Conservation (phyloP, 257 asterid species). For the Solanum tarijense region DNA sequence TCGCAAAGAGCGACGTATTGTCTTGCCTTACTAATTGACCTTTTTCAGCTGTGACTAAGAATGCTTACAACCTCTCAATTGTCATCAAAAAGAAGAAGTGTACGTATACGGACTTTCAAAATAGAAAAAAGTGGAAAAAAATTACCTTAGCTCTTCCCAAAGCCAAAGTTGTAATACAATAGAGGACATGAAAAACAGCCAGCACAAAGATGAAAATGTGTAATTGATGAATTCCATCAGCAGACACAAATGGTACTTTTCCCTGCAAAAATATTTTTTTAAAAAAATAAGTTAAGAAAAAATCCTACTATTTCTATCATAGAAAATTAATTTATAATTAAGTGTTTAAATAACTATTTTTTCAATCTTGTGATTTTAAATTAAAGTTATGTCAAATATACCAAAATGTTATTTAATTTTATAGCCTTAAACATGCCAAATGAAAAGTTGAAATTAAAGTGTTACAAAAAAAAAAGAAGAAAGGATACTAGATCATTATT, state of each 20-base stretch:
- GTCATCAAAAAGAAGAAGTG: neutral
- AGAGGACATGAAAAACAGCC: slow-evolving; percentile 72
- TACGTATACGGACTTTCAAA: neutral
- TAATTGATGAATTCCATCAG: slow-evolving; percentile 68
- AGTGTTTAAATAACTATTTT: neutral
- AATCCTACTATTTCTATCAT: neutral
- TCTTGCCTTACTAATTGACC: neutral
- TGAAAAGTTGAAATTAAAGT: too few species aligned
- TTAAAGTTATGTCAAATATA: too few species aligned
- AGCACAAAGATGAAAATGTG: slow-evolving; percentile 75
- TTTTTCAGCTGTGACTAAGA: neutral
- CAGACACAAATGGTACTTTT: slow-evolving; percentile 51
- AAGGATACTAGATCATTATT: too few species aligned
- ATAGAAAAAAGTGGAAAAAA: neutral
- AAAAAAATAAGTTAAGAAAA: neutral
- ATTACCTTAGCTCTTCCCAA: slow-evolving; percentile 69
- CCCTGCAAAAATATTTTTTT: slow-evolving; percentile 18
- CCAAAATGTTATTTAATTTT: too few species aligned
- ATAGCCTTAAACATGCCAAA: too few species aligned
- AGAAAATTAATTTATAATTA: neutral
- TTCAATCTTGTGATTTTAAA: too few species aligned
- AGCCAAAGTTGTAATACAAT: slow-evolving; percentile 57
- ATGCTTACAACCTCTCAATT: neutral
- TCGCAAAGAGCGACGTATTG: neutral
- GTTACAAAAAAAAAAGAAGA: too few species aligned